These are phyloP conservation scores for Boletus tylopilopsis DNA, from an alignment of 768 basidiomycete species.

Conservation along the genomic window DNA sequence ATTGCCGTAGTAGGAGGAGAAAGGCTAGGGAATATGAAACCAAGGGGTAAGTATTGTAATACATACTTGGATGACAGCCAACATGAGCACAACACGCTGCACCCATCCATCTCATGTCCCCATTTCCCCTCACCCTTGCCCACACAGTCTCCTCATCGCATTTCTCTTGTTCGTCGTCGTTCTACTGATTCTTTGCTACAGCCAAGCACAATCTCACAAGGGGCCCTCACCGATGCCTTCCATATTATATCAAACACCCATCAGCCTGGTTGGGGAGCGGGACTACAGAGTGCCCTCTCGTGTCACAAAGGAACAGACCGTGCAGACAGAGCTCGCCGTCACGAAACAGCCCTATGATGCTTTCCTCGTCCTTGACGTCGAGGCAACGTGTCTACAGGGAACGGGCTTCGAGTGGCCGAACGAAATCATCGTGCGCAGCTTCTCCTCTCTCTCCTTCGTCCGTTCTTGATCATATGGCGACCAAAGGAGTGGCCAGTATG, in stretches of 20 bases:
- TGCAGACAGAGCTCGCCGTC: slow-evolving; percentile 11
- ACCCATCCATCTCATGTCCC: slow-evolving; percentile 8
- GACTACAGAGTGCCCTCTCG: slow-evolving; percentile 1
- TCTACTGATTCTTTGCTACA: slow-evolving; percentile 5
- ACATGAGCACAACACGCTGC: slow-evolving; percentile 31
- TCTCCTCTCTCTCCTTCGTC: slow-evolving; percentile 15
- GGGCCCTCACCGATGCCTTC: slow-evolving; percentile 15
- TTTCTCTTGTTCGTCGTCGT: background rate
- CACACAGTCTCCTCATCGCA: background rate
- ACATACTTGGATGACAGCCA: too few relatives aligned
- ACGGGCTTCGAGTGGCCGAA: slow-evolving; percentile 80
- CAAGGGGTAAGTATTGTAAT: too few relatives aligned
- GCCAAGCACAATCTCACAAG: background rate
- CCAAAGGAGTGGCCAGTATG: slow-evolving; percentile 90
- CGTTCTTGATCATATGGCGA: slow-evolving; percentile 5
- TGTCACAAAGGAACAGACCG: background rate
- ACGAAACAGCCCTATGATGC: slow-evolving; percentile 59
- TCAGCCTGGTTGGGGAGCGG: slow-evolving; percentile 5
- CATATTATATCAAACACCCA: slow-evolving; percentile 8
- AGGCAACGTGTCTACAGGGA: slow-evolving; percentile 74
- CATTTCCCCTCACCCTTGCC: slow-evolving; percentile 9
- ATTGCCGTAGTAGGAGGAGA: background rate
- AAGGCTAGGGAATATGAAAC: slow-evolving; percentile 11
- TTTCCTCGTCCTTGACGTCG: slow-evolving; percentile 87
- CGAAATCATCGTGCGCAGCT: slow-evolving; percentile 80